These are phyloP conservation scores for Pseudozyma sp. DNA, from an alignment of 1,284 basidiomycete genomes.

Conservation along the genomic window DNA sequence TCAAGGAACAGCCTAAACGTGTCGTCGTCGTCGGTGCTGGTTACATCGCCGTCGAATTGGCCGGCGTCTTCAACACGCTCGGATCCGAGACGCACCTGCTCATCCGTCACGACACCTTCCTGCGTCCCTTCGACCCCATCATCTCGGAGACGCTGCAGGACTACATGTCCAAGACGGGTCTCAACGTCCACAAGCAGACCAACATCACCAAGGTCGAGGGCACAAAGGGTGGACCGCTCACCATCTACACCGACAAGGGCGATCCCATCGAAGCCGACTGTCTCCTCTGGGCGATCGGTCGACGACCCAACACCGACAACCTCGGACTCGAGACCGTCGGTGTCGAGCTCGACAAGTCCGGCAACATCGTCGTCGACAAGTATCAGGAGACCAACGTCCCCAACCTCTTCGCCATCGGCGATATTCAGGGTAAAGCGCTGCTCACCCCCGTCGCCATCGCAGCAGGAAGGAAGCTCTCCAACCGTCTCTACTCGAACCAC, in stretches of 20 bases:
- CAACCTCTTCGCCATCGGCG: slow-evolving; percentile 85
- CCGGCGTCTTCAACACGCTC: slow-evolving; percentile 66
- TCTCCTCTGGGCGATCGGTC: slow-evolving; percentile 94
- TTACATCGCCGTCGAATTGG: slow-evolving; percentile 90
- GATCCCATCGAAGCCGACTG: slow-evolving; percentile 85
- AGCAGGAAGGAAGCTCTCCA: slow-evolving; percentile 87
- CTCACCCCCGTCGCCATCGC: slow-evolving; percentile 99
- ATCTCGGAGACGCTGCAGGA: slow-evolving; percentile 87
- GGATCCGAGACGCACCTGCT: slow-evolving; percentile 85
- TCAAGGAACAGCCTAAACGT: slow-evolving; percentile 88
- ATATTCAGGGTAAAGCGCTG: slow-evolving; percentile 89
- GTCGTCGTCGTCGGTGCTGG: slow-evolving; percentile 95
- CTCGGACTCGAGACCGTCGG: slow-evolving; percentile 83
- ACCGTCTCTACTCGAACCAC: slow-evolving; percentile 85
- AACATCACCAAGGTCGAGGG: slow-evolving; percentile 82
- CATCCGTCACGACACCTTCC: slow-evolving; percentile 87
- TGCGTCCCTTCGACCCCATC: slow-evolving; percentile 91
- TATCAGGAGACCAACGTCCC: slow-evolving; percentile 80
- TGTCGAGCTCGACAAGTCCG: slow-evolving; percentile 80
- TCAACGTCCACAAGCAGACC: slow-evolving; percentile 84
- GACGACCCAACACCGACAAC: slow-evolving; percentile 81
- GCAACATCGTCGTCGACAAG: slow-evolving; percentile 88
- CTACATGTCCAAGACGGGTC: slow-evolving; percentile 92
- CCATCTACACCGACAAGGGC: slow-evolving; percentile 72
- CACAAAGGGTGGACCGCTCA: slow-evolving; percentile 58